Base-by-base conservation (phyloP, 768 basidiomycete genomes). In the Russula emetica region DNA sequence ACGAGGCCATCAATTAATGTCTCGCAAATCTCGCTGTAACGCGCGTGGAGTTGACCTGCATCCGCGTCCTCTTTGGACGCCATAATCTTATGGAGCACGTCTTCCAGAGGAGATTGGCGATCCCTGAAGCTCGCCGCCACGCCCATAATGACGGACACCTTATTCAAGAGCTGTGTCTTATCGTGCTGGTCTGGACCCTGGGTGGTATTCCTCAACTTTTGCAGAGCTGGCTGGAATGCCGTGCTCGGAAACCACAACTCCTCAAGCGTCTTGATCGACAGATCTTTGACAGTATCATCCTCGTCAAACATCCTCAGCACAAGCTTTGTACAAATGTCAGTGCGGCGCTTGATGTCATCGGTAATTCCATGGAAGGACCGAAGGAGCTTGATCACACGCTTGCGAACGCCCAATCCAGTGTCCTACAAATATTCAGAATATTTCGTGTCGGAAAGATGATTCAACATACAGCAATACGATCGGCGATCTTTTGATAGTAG, bases 301-400 rank as follows among this genome's bases (percentile, higher is more conserved):
- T 97, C 94, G 69, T 99, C 97, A 47, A 87, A 72, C 79, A 94
- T 89, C 16, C 95, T 85, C 38, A 87, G 77, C 3, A 97, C 86
- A 24, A 99, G 81, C 61, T 86, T 85, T 1, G 83, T 85, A 65
- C 88, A 85, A 55, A 98, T 94, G 69, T 98, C 93, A 45, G 87
- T 81, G 34, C 83, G 83, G 38, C 85, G 82, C 16, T 73, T 70
- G 40, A 80, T 77, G 57, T 87, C 84, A 18, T 83, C 78, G 2
- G 86, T 84, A 22, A 86, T 82, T 2, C 74, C 69, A 71, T 95
- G 95, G 67, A 94, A 90, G 0, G 85, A 82, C 73, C 89, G 92
- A 44, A 99, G 80, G 1, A 99, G 78, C 76, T 96, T 98, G 78
- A 99, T 92, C 58, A 98, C 96, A 3, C 96, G 86, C 73, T 98